Conservation (phyloP, 768 basidiomycete species). For the Lentinula guzmanii region DNA sequence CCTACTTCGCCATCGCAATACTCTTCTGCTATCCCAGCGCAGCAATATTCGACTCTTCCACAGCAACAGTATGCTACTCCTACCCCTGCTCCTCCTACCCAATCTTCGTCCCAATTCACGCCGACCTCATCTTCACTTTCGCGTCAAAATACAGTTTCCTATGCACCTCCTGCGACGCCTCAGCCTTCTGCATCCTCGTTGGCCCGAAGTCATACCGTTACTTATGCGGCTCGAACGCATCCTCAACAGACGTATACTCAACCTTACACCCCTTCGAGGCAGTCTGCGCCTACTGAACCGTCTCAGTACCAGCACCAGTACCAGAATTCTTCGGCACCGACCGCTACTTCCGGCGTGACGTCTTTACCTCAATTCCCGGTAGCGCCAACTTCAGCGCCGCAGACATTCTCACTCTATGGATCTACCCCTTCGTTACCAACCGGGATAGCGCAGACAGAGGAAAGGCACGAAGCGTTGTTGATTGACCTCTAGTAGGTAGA, state of each 20-base stretch:
- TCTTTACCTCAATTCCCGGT: constrained; percentile 57
- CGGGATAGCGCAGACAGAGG: constrained; percentile 49
- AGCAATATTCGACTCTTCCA: constrained; percentile 13
- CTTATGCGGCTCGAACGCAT: background rate
- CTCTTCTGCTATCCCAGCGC: constrained; percentile 19
- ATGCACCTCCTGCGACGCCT: constrained; percentile 19
- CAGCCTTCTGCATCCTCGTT: constrained; percentile 16
- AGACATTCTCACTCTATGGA: constrained; percentile 43
- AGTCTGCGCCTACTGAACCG: constrained; percentile 20
- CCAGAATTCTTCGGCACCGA: constrained; percentile 23
- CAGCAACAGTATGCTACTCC: constrained; percentile 12
- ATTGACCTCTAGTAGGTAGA: constrained; percentile 29
- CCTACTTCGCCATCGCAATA: constrained; percentile 16
- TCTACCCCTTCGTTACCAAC: constrained; percentile 36
- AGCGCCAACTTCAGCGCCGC: constrained; percentile 56
- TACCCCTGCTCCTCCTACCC: constrained; percentile 5
- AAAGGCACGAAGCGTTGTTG: constrained; percentile 49
- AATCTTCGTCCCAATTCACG: constrained; percentile 14
- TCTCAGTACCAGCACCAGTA: constrained; percentile 19
- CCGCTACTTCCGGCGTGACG: constrained; percentile 22
- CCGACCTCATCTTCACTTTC: constrained; percentile 15
- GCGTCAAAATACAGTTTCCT: constrained; percentile 30
- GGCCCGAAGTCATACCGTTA: constrained; percentile 21
- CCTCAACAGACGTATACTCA: constrained; percentile 16
- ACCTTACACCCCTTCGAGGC: constrained; percentile 9